A percentile compares a stretch with the other conserved stretches of the same genome.
phyloP scores from a whole-genome alignment of 805 yeast genomes.

The Saccharomyces kudriavzevii region DNA sequence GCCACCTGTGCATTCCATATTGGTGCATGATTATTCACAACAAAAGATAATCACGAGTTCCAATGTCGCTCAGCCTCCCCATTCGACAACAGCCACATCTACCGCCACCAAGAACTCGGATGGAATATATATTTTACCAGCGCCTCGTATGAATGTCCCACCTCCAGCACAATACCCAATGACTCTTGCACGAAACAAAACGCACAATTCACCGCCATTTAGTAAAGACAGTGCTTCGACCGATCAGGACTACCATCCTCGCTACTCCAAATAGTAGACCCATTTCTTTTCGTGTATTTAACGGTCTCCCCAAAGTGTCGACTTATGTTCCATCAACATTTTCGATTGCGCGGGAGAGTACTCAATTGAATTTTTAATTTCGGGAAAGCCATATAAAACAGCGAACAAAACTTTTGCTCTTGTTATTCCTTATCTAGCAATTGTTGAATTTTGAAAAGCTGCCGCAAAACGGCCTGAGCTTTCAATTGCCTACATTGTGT shows the following conservation, averaged over 20 bases:
- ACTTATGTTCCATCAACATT: not conserved
- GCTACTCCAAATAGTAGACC: not conserved
- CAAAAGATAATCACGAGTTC: not conserved
- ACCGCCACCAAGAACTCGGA: not conserved
- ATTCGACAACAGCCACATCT: not conserved
- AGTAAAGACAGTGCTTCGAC: not conserved
- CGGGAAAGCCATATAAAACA: not conserved
- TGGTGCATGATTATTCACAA: not conserved
- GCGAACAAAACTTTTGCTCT: not conserved
- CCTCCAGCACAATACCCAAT: not conserved
- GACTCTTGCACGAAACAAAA: not conserved
- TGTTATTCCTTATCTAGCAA: not conserved
- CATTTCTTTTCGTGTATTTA: not conserved
- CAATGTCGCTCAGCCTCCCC: not conserved
- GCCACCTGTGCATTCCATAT: not conserved
- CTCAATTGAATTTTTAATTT: not conserved
- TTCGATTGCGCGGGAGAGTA: not conserved
- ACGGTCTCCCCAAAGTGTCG: not conserved
- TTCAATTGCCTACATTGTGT: not conserved
- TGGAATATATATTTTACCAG: not conserved
- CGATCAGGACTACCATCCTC: not conserved
- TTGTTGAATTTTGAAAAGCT: not conserved
- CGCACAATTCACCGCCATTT: not conserved
- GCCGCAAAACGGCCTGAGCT: not conserved
- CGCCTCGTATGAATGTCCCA: not conserved